A percentile compares a stretch with the other conserved stretches of the same genome.
Conservation (phyloP, 2,329 filamentous ascomycete genomes). For the Trichoderma sp. region DNA sequence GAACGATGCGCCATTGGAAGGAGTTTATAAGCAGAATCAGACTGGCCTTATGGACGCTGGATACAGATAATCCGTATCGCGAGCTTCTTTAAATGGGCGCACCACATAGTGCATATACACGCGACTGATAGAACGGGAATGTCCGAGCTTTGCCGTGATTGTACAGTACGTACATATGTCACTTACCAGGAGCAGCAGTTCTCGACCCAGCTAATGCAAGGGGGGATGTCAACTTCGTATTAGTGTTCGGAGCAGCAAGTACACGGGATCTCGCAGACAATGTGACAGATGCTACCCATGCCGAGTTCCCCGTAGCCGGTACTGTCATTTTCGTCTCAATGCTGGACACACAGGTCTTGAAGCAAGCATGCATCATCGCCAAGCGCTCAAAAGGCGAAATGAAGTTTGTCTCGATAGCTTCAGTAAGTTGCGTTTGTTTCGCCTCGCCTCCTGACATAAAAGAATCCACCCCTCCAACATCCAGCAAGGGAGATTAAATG, state of each 20-base stretch:
- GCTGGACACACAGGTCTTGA: background rate
- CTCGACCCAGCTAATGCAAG: background rate
- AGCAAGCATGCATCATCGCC: background rate
- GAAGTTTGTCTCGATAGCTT: constrained; percentile 1
- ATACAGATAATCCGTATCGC: background rate
- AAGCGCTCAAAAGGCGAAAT: constrained; percentile 18
- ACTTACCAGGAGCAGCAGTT: background rate
- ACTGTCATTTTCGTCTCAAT: background rate
- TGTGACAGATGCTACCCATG: background rate
- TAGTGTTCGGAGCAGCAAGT: constrained; percentile 16
- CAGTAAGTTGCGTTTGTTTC: constrained; percentile 19
- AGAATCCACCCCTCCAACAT: background rate
- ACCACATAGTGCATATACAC: no score
- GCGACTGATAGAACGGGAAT: background rate
- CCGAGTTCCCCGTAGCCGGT: background rate
- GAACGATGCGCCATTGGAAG: background rate
- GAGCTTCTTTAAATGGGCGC: background rate
- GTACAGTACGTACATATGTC: background rate
- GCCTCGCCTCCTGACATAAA: constrained; percentile 10
- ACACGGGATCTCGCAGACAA: background rate
- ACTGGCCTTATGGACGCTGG: background rate
- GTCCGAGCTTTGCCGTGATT: background rate
- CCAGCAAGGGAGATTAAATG: background rate
- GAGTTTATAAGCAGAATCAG: background rate
- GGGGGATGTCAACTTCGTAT: constrained; percentile 21